Evolutionary conservation across 2,329 filamentous ascomycete species (phyloP), one percentile per base, ranked within the genome.

Genomic region (Eurotiales sp.): DNA sequence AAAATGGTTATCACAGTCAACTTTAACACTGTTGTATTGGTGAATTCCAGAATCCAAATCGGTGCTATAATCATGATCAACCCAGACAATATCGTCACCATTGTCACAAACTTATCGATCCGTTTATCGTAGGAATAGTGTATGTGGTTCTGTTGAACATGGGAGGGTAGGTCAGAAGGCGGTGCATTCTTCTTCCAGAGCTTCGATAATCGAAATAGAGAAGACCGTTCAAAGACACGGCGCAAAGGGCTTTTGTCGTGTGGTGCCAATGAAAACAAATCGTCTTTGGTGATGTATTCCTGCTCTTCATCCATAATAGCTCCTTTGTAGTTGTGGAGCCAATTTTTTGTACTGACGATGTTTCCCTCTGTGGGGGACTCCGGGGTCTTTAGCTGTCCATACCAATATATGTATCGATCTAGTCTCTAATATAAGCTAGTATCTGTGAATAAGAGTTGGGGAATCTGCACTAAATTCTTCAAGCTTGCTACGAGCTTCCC

Each of bases 1-100:
- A 69, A 70, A 1, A 54, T 27, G 0, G 68, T 69, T 19, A 70
- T 71, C 4, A 66, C 57, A 1, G 36, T 56, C 7, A 70, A 42
- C 45, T 66, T 68, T 7, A n/a, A 32, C 2, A 42, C 40, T n/a
- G 54, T 14, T 14, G 25, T 36, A 5, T 50, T 32, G 19, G 64
- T 27, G 0, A 49, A 52, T 22, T 61, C 51, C 7, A 72, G 53
- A 5, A 65, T 60, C 67, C 64, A 72, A 7, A 70, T 58, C 0
- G 67, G 68, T 1, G 59, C 56, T 22, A 71, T 56, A 8, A 70
- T 57, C 60, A 72, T 66, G 1, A 45, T 47, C 1, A 59, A 46
- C 0, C 65, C 68, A 6, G 66, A 32, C 0, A 30, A 6, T 2
- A 61, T 48, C 19, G 67, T 65, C 1, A 58, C 11, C 0, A 46